Percentiles rank a stretch among this genome's conserved stretches.
phyloP scores from a whole-genome alignment of 148 eudicot species.

The Suaeda aralocaspica region DNA sequence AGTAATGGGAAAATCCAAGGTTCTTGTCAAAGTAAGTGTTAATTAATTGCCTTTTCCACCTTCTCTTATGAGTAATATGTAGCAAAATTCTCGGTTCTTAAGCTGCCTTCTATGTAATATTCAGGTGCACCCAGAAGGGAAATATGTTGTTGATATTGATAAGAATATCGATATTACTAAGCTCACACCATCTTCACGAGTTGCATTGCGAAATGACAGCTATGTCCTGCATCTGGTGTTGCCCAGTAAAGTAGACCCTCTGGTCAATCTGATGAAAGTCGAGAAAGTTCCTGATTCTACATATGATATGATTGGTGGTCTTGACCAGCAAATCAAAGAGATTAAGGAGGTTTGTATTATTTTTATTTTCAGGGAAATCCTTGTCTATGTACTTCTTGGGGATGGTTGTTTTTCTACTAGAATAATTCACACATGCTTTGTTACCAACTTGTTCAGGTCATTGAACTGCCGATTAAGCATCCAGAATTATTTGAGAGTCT shows the following conservation, averaged over 20 bases:
- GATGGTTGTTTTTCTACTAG: background rate
- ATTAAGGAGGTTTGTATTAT: constrained; percentile 55
- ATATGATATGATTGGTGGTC: constrained; percentile 74
- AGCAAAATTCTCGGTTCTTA: no score
- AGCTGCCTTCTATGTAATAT: background rate
- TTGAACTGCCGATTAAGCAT: constrained; percentile 63
- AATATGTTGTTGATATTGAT: constrained; percentile 70
- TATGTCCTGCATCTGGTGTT: constrained; percentile 61
- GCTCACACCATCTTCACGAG: constrained; percentile 62
- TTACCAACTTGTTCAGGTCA: constrained; percentile 38
- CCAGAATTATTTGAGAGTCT: constrained; percentile 70
- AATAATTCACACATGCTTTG: background rate
- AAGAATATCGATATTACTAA: constrained; percentile 63
- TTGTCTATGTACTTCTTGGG: background rate
- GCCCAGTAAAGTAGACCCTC: constrained; percentile 73
- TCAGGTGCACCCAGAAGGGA: constrained; percentile 72
- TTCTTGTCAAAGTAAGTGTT: constrained; percentile 33
- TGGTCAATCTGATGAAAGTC: constrained; percentile 78
- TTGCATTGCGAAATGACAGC: constrained; percentile 70
- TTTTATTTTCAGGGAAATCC: background rate
- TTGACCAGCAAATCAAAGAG: constrained; percentile 77
- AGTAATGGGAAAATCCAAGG: constrained; percentile 60
- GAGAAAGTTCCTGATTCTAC: constrained; percentile 85
- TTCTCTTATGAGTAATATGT: no score
- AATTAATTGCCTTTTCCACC: background rate